A percentile compares a stretch with the other conserved stretches of the same genome.
phyloP scores from a whole-genome alignment of 371 early-diverging fungal genomes.

The Mortierella sp. region DNA sequence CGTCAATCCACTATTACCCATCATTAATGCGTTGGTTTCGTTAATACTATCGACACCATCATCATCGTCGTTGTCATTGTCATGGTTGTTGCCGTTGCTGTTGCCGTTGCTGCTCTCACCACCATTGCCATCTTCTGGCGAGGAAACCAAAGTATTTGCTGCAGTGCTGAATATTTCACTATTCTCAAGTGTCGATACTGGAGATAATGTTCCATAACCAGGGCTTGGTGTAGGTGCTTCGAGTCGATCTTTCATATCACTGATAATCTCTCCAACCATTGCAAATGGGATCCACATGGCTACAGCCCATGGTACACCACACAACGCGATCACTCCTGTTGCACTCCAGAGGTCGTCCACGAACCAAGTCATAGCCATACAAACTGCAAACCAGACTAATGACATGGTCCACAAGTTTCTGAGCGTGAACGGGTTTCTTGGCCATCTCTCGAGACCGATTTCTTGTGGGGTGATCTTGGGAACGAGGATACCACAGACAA shows the following conservation, averaged over 20 bases:
- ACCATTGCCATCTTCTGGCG: neutral
- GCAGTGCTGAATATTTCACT: neutral
- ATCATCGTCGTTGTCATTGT: neutral
- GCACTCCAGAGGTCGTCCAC: slow-evolving; percentile 66
- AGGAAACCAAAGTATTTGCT: neutral
- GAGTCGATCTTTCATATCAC: slow-evolving; percentile 42
- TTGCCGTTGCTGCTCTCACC: neutral
- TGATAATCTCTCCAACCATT: slow-evolving; percentile 79
- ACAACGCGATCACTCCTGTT: slow-evolving; percentile 67
- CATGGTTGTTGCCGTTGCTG: neutral
- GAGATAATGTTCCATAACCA: slow-evolving; percentile 3
- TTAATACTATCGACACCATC: neutral
- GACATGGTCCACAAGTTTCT: slow-evolving; percentile 71
- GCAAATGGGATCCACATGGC: slow-evolving; percentile 86
- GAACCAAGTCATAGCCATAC: slow-evolving; percentile 68
- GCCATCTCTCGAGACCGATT: slow-evolving; percentile 44
- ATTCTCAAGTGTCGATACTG: neutral
- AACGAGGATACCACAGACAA: slow-evolving; percentile 68
- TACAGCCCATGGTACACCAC: slow-evolving; percentile 84
- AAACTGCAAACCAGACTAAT: slow-evolving; percentile 67
- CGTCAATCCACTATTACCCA: slow-evolving; percentile 4
- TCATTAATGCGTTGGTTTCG: neutral
- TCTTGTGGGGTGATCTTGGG: slow-evolving; percentile 62
- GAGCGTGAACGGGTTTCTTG: slow-evolving; percentile 57
- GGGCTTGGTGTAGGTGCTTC: slow-evolving; percentile 5